Percentiles rank a stretch among this genome's conserved stretches.
Evolutionary conservation across 2,329 filamentous ascomycete genomes (phyloP).

Genomic region (Aspergillus pseudoviridinutans): DNA sequence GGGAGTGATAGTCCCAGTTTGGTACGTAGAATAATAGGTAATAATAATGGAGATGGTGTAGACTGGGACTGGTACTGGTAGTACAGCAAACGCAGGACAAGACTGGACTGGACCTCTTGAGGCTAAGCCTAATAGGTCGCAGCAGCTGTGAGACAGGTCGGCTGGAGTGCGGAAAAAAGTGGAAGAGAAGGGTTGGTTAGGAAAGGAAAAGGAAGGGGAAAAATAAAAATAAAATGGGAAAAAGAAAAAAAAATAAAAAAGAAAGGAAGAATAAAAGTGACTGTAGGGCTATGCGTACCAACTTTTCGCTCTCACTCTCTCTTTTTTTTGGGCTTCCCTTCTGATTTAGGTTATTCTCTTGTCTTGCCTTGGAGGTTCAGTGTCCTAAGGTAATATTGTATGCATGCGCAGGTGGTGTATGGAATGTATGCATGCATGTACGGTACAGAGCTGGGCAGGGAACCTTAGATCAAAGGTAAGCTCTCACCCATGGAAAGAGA

Average conservation of each 20-base stretch:
- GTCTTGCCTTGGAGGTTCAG: neutral
- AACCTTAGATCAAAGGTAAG: conserved; percentile 11
- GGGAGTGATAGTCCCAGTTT: neutral
- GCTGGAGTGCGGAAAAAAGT: conserved; percentile 3
- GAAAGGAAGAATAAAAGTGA: neutral
- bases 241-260: neutral
- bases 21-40: neutral
- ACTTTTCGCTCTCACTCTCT: neutral
- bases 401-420: neutral
- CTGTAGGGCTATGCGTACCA: conserved; percentile 1
- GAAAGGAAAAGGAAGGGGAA: conserved; percentile 17
- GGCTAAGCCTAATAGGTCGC: conserved; percentile 13
- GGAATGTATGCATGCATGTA: neutral
- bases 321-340: neutral
- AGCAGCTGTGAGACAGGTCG: conserved; percentile 12
- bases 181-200: conserved; percentile 3
- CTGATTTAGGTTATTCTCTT: neutral
- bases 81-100: conserved; percentile 17
- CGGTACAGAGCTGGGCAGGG: conserved; percentile 2
- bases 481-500: conserved; percentile 9
- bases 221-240: conserved; percentile 4
- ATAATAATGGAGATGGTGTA: too few species aligned
- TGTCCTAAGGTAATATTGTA: neutral
- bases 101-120: neutral
- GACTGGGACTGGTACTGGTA: neutral